Base-by-base conservation (phyloP, 768 basidiomycete genomes). In the Paxillus rubicundulus region DNA sequence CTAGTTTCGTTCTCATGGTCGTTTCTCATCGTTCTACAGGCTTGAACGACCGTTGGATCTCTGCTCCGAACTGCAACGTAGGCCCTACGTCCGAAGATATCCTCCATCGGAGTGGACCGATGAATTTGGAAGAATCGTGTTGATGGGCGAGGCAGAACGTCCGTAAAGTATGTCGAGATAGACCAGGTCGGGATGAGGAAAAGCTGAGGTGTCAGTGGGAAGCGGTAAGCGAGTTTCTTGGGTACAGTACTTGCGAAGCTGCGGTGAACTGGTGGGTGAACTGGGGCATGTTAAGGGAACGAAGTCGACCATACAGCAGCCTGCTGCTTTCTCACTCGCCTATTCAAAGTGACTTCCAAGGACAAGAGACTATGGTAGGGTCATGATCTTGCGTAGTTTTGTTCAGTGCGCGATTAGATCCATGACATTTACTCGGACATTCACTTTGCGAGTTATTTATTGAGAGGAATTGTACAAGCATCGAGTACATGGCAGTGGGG, bases 261-360 rank as follows among this genome's bases (percentile, higher is more conserved):
- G 81, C 77, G 12, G 80, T 80, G 49, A 78, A 82, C 60, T 84
- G 80, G 80, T 85, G 80, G 81, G 76, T 76, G 13, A 78, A 73
- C 38, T 81, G 76, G 79, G 80, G 79, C 2, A 56, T 70, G 14
- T 65, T 79, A 52, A 67, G 70, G 34, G 70, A 78, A 58, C 57
- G 70, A 36, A 70, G 71, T 39, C 46, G 47, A 45, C 45, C 57
- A n/a, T 44, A 28, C 24, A 28, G 3, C 12, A 44, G 2, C 6
- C 5, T 28, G 16, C 12, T 10, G 2, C 13, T 9, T 16, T 42
- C 24, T 27, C 9, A 18, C 21, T 10, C 12, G 24, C 27, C 42
- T 24, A 44, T 44, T n/a, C 18, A 44, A n/a, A 28, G 34, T 4
- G 9, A 38, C 17, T 13, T 4, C 2, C 30, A 9, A 2, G 44